Conservation (phyloP, 116 monocot genomes). For the Posidonia oceanica region DNA sequence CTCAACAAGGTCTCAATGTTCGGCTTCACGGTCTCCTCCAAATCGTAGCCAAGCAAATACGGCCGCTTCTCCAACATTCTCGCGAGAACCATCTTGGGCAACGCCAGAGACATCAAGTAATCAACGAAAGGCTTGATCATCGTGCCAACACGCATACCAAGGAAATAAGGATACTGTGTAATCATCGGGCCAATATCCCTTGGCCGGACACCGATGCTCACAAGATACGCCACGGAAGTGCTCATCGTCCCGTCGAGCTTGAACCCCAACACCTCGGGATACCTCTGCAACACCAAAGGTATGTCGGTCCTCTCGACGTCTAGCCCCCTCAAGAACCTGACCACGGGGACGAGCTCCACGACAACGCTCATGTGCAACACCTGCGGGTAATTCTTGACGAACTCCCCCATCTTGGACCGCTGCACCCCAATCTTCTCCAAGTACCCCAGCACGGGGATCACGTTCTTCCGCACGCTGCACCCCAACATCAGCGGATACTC, state of each 20-base stretch:
- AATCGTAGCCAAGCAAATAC: conserved; percentile 31
- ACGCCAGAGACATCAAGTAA: conserved; percentile 15
- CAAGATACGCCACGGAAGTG: conserved; percentile 34
- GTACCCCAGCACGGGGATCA: conserved; percentile 34
- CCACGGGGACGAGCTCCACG: conserved; percentile 32
- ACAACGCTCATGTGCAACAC: conserved; percentile 32
- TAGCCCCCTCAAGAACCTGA: conserved; percentile 30
- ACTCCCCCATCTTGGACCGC: conserved; percentile 20
- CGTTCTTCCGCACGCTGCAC: conserved; percentile 43
- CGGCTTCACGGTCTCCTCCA: conserved; percentile 32
- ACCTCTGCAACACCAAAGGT: conserved; percentile 28
- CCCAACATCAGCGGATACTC: conserved; percentile 29
- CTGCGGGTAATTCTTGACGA: conserved; percentile 33
- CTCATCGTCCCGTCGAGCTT: conserved; percentile 50
- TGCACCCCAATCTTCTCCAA: conserved; percentile 30
- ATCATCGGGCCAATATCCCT: conserved; percentile 42
- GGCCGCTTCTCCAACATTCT: conserved; percentile 35
- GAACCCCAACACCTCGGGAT: conserved; percentile 36
- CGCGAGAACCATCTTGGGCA: conserved; percentile 33
- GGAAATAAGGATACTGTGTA: conserved; percentile 27
- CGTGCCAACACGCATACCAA: conserved; percentile 38
- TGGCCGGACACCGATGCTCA: conserved; percentile 31
- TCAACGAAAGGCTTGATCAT: conserved; percentile 36
- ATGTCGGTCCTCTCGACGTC: conserved; percentile 31
- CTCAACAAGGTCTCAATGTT: conserved; percentile 26